Evolutionary conservation across 2,329 filamentous ascomycete species (phyloP), one percentile per base, ranked within the genome.

Genomic region (Claviceps quebecensis): DNA sequence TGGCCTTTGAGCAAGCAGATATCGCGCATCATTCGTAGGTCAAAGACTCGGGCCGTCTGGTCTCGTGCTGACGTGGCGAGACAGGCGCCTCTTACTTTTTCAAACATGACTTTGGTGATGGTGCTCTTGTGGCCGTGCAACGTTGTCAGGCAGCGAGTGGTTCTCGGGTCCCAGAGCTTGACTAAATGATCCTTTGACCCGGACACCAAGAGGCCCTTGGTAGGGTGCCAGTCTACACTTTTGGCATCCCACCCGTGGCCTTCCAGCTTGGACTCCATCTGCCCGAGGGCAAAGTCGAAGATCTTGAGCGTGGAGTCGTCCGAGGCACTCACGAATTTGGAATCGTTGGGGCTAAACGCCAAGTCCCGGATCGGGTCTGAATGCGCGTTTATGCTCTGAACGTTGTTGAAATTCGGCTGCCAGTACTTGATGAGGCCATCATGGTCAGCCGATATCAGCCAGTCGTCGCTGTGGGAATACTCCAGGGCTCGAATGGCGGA

Each of bases 211-310:
- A 98, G 71, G 1, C 93, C 93, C 70, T 96, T 97, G 19, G 84
- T 86, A 1, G 91, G 90, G 70, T 98, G 93, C 93, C 93, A 98
- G 65, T 98, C 91, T 52, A 94, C 94, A 50, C 83, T 87, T 68
- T 97, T 97, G 19, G 88, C 90, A 64, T 98, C 93, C 93, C 93
- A 98, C 56, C 89, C 88, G 66, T 98, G 93, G n/a, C 93, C 93
- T 40, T 84, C 86, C 40, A 98, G 71, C 11, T 85, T 84, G 1
- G 84, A 84, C 62, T 97, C 90, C 65, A 89, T 86, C 23, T 81
- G 77, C 17, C 89, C 88, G 29, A 83, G 81, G 9, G 89, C 88
- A 68, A 98, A 98, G 67, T 98, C 93, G 65, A 93, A 97, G 53
- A 98, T 93, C 68, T 95, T 95, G 47, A 97, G 75, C 0, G 85